Evolutionary conservation across 768 basidiomycete species (phyloP), one percentile per base, ranked within the genome.

Genomic region (Tephrocybe sp.): DNA sequence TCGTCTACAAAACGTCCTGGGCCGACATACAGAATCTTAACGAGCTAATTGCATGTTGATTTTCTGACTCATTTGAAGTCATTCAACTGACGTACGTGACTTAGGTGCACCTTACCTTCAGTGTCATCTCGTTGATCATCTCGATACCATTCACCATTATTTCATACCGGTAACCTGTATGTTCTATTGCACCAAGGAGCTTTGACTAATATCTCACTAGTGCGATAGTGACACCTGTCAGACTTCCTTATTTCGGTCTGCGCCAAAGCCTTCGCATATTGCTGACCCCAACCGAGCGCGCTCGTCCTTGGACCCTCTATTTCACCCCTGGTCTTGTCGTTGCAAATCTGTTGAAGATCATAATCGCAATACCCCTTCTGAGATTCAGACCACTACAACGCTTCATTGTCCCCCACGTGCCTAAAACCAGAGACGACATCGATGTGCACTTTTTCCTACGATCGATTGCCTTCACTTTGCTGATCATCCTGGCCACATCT

Each of bases 171-270:
- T 55, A 48, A 55, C 13, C 39, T 10, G 11, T 31, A 32, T 40
- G 6, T 35, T 22, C 20, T 17, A 3, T 16, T n/a, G n/a, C 30
- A 31, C 39, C 31, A 41, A 10, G 10, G 16, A 48, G 31, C 30
- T 8, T 20, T 39, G 6, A 31, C 38, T 56, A 41, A 17, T 41
- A 22, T 50, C 26, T 49, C 55, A 17, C 35, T 33, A 92, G 90
- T 36, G 75, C 89, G 0, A 86, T 92, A 55, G 89, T 85, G 3
- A 92, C 91, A 0, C 89, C 89, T 0, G 80, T 85, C 65, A 82
- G 76, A 59, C 72, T 92, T 30, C 77, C 85, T 2, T 89, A 77
- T 62, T 76, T 85, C 61, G 69, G 76, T 33, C 69, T 75, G 0
- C 61, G 77, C 40, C 72, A 77, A 53, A 79, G 87, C 12, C 65